Evolutionary conservation across 495 filamentous ascomycete genomes (phyloP).

Genomic region (Neurospora terricola): DNA sequence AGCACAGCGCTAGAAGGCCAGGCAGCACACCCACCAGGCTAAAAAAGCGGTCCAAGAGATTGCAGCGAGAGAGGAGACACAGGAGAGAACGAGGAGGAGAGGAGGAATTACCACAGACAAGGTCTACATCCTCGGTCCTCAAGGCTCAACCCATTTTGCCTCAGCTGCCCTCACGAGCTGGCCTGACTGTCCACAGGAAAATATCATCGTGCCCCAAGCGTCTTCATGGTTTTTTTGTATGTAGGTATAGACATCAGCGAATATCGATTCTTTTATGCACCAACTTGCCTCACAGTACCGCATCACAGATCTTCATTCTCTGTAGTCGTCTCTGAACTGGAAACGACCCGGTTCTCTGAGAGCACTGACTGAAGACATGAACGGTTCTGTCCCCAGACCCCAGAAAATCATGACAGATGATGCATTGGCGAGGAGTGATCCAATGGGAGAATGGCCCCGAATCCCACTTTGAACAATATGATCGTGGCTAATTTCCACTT

Average conservation of each 20-base stretch:
- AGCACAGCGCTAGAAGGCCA: background rate
- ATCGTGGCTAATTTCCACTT: background rate
- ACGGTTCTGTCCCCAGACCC: background rate
- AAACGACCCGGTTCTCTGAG: background rate
- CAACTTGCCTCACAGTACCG: background rate
- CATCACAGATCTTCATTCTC: background rate
- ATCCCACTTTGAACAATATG: background rate
- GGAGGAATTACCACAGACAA: background rate
- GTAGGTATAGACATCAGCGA: background rate
- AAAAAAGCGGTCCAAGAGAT: background rate
- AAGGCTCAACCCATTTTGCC: background rate
- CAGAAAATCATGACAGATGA: background rate
- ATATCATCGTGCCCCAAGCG: background rate
- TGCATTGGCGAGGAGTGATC: background rate
- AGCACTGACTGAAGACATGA: background rate
- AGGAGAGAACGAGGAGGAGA: background rate
- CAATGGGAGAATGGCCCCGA: background rate
- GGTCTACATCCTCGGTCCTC: background rate
- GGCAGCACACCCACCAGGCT: background rate
- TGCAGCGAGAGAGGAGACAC: background rate
- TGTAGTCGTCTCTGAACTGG: background rate
- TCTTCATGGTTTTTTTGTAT: background rate
- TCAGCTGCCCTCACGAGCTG: background rate
- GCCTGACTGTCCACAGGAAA: background rate
- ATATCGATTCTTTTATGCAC: background rate